Evolutionary conservation across 805 yeast genomes (phyloP), one percentile per base, ranked within the genome.

Genomic region (Yarrowia osloensis): DNA sequence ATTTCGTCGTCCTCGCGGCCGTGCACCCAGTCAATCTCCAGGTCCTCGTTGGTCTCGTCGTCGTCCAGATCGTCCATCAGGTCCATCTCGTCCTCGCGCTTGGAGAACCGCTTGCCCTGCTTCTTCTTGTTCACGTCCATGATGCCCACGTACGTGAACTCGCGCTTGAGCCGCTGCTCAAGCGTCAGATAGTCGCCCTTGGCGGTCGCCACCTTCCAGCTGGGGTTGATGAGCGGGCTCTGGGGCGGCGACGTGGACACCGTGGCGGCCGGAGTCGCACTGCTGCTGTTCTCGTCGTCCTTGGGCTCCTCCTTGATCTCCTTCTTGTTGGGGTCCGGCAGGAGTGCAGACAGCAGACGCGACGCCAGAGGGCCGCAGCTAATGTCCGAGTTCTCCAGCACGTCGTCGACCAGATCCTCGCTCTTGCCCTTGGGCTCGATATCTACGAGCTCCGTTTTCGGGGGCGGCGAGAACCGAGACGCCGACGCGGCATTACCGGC

Each of bases 1-100:
- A 95, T 85, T 77, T 95, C 98, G 77, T 95, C 99, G 76, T 95
- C 99, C 74, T 95, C 97, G 68, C 89, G 84, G 44, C 87, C 86
- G 61, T 82, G 82, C 15, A 88, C 78, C 98, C 98, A 93, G 74
- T 88, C 90, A 65, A 85, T 83, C 54, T 80, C 81, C 70, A 79
- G 79, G n/a, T 74, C 77, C 6, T 68, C 71, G 52, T 44, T 29
- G 33, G 70, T 73, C 37, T 72, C 75, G 28, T 70, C 71, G 21
- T 71, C 74, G 44, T 67, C 70, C 5, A 44, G 40, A 35, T 68
- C 70, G 37, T 35, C 26, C 44, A 54, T 46, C 59, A 40, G 42
- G 33, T 72, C 72, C 57, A 63, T 29, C 22, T 71, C 71, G 21
- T 70, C 74, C 2, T 63, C 59, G 2, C 59, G 29, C n/a, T 71